phyloP scores from a whole-genome alignment of 495 filamentous ascomycete genomes.

The Sporormia fimetaria region DNA sequence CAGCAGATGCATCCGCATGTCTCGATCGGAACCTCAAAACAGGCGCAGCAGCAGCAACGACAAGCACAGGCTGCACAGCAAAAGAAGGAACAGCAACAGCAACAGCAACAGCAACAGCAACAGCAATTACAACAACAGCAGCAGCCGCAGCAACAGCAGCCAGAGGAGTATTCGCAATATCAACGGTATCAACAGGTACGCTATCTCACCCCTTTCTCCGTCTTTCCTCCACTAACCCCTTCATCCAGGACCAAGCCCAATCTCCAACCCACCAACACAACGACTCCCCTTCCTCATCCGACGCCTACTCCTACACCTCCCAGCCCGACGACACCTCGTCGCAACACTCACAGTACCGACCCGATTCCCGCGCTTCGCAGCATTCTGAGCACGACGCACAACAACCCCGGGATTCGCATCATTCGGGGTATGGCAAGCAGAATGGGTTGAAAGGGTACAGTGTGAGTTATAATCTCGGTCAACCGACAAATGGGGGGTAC shows the following conservation, averaged over 20 bases:
- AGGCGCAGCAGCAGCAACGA: conserved; percentile 49
- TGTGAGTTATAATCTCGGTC: conserved; percentile 32
- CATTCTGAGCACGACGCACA: conserved; percentile 10
- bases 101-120: conserved; percentile 47
- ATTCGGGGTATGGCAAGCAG: conserved; percentile 14
- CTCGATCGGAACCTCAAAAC: conserved; percentile 51
- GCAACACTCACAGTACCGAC: neutral
- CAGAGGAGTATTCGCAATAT: conserved; percentile 51
- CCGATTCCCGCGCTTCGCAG: conserved; percentile 18
- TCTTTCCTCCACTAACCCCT: conserved; percentile 6
- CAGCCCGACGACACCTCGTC: conserved; percentile 5
- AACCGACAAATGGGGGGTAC: conserved; percentile 15
- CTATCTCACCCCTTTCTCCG: neutral
- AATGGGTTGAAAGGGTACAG: conserved; percentile 29
- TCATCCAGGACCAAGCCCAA: conserved; percentile 16
- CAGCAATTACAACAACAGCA: conserved; percentile 41
- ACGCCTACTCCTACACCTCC: neutral
- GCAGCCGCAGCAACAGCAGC: conserved; percentile 46
- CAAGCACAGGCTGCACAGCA: conserved; percentile 52
- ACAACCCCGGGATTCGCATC: conserved; percentile 13
- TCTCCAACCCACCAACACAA: conserved; percentile 3
- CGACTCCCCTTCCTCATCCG: no score
- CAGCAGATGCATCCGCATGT: conserved; percentile 96
- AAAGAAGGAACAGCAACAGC: conserved; percentile 40
- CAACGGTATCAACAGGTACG: conserved; percentile 57